Percentiles rank a stretch among this genome's conserved stretches.
Conservation (phyloP, 2,329 filamentous ascomycete genomes). For the Botrytis squamosa region DNA sequence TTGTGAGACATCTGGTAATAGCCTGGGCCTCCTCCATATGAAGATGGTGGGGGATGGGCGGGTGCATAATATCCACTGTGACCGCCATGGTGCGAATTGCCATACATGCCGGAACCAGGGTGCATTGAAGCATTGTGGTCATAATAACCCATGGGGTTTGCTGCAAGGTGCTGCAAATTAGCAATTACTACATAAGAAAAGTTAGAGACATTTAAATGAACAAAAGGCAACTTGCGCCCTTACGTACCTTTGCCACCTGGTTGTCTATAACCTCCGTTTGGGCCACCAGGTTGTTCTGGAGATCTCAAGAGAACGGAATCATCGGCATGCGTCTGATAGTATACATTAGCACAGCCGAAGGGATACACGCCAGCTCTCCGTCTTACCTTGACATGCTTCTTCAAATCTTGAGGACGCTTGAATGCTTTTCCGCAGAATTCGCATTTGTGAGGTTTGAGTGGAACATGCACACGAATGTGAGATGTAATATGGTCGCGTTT, state of each 20-base stretch:
- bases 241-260: slow-evolving; percentile 40
- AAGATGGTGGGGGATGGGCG: slow-evolving; percentile 46
- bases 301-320: slow-evolving; percentile 70
- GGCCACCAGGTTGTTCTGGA: slow-evolving; percentile 37
- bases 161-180: slow-evolving; percentile 40
- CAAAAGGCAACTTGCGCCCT: slow-evolving; percentile 31
- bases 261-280: slow-evolving; percentile 52
- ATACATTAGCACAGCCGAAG: slow-evolving; percentile 11
- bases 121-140: slow-evolving; percentile 63
- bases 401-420: slow-evolving; percentile 97
- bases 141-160: slow-evolving; percentile 50
- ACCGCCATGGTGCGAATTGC: slow-evolving; percentile 54
- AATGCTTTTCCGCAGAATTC: slow-evolving; percentile 98
- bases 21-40: slow-evolving; percentile 61
- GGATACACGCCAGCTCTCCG: slow-evolving; percentile 20
- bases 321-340: slow-evolving; percentile 77
- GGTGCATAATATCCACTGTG: slow-evolving; percentile 52
- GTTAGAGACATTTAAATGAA: slow-evolving; percentile 34
- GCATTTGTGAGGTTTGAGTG: slow-evolving; percentile 97
- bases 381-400: slow-evolving; percentile 91
- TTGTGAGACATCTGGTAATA: slow-evolving; percentile 72
- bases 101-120: slow-evolving; percentile 49
- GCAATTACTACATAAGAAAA: slow-evolving; percentile 33
- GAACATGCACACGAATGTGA: slow-evolving; percentile 98
- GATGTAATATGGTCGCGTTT: slow-evolving; percentile 99